A percentile compares a stretch with the other conserved stretches of the same genome.
Evolutionary conservation across 441 rosid species (phyloP).

Genomic region (Bocquillonia castaneifolia): DNA sequence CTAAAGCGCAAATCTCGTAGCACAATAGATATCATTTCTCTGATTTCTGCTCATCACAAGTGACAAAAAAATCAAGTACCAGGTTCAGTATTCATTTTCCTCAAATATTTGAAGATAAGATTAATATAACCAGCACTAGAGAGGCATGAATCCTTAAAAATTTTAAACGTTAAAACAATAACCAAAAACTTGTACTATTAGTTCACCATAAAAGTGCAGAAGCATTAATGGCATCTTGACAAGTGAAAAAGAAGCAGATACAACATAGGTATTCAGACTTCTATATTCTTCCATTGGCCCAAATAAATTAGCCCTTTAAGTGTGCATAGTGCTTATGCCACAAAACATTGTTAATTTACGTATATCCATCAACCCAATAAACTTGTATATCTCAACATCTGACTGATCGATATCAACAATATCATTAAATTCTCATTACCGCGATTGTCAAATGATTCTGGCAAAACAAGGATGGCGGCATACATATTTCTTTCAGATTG

Average conservation of each 20-base stretch:
- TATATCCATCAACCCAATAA: not conserved
- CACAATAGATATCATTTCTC: slow-evolving; percentile 72
- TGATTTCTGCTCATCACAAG: slow-evolving; percentile 61
- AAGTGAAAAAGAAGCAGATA: too few relatives aligned
- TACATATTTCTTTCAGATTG: slow-evolving; percentile 55
- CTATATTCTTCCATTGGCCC: too few relatives aligned
- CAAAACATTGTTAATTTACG: not conserved
- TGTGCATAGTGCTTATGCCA: not conserved
- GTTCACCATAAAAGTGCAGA: too few relatives aligned
- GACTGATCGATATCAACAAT: not conserved
- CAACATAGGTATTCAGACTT: too few relatives aligned
- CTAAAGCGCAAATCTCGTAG: slow-evolving; percentile 70
- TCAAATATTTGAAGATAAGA: too few relatives aligned
- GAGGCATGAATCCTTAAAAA: too few relatives aligned
- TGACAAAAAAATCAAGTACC: slow-evolving; percentile 21
- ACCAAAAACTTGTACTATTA: too few relatives aligned
- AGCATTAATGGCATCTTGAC: too few relatives aligned
- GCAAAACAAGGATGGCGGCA: slow-evolving; percentile 75
- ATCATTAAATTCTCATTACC: slow-evolving; percentile 37
- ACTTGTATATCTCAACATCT: not conserved
- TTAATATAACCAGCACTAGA: too few relatives aligned
- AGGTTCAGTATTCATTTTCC: too few relatives aligned
- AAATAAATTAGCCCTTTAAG: too few relatives aligned
- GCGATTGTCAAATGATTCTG: slow-evolving; percentile 74
- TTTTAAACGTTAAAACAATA: too few relatives aligned